phyloP scores from a whole-genome alignment of 345 rosid species.

The Citrus maxima region DNA sequence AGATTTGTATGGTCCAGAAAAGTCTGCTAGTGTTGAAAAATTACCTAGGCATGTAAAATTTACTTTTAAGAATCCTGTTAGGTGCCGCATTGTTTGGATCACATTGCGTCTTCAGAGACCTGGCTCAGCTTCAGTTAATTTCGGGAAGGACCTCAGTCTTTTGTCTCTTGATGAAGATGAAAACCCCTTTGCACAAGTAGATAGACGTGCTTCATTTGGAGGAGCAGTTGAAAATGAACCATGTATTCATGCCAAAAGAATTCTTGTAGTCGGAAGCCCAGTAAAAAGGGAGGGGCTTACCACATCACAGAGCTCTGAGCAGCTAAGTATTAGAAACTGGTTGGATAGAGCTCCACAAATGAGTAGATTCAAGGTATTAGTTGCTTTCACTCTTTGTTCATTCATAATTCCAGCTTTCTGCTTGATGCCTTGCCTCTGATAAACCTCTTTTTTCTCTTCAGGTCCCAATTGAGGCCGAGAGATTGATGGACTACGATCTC shows the following conservation, averaged over 20 bases:
- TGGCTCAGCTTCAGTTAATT: conserved; percentile 81
- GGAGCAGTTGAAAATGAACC: conserved; percentile 65
- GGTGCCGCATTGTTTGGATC: conserved; percentile 91
- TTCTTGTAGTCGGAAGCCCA: conserved; percentile 65
- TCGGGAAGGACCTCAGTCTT: conserved; percentile 66
- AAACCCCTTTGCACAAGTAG: conserved; percentile 78
- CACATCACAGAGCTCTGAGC: conserved; percentile 48
- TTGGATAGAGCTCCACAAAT: conserved; percentile 78
- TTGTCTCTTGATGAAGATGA: conserved; percentile 80
- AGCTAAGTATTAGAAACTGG: conserved; percentile 55
- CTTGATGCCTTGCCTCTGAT: neutral
- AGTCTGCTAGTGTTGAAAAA: conserved; percentile 36
- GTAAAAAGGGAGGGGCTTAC: conserved; percentile 41
- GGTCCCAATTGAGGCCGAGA: conserved; percentile 83
- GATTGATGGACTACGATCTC: conserved; percentile 63
- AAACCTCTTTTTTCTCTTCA: conserved; percentile 18
- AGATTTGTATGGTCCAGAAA: conserved; percentile 72
- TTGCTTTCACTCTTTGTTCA: neutral
- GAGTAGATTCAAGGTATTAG: conserved; percentile 76
- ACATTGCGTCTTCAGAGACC: conserved; percentile 67
- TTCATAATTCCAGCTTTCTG: neutral
- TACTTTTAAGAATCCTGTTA: conserved; percentile 63
- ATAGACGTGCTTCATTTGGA: conserved; percentile 79
- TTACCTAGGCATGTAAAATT: conserved; percentile 84
- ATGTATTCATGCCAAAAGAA: conserved; percentile 85